Evolutionary conservation across 306 rosid species (phyloP), one percentile per base, ranked within the genome.

Genomic region (Aeschynomene evenia): DNA sequence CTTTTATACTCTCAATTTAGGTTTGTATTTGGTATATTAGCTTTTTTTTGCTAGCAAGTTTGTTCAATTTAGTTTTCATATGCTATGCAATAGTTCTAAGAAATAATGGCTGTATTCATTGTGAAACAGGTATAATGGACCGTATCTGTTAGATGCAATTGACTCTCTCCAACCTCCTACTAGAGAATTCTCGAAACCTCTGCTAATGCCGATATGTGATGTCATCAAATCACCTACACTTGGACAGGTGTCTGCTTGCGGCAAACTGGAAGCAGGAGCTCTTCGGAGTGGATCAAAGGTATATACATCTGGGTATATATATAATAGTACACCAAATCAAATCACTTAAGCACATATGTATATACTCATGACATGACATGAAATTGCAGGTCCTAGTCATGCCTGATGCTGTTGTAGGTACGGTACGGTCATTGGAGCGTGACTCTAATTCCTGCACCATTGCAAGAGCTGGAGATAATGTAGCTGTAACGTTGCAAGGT

Each of bases 241-340:
- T 33, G 97, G 96, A 22, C 96, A 87, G 79, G 89, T 87, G 43
- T 88, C 95, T 75, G 97, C 96, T 63, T 82, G 87, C 78, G 99
- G 99, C 71, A 94, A 94, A 80, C 74, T 94, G 77, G 99, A 89
- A 85, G 91, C 99, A 33, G 99, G 99, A 73, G 99, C 99, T 82
- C 88, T 94, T 84, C 84, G 84, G 26, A 81, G 54, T 78, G 99
- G 99, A 77, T 82, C 86, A 16, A 94, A 91, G 97, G 99, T 94
- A 85, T 94, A 85, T 63, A 53, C 37, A 43, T 45, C 40, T 66
- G 68, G 57, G 22, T 29, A 49, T 37, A 37, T n/a, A 49, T 28
- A 19, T 20, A 19, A 15, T 9, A 16, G 10, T 75, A 66, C 34
- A 16, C 29, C 9, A 24, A 50, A 28, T 68, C 37, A 40, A 53